These are phyloP conservation scores for Aureobasidium subglaciale DNA, from an alignment of 2,329 filamentous ascomycete genomes.

Conservation along the genomic window DNA sequence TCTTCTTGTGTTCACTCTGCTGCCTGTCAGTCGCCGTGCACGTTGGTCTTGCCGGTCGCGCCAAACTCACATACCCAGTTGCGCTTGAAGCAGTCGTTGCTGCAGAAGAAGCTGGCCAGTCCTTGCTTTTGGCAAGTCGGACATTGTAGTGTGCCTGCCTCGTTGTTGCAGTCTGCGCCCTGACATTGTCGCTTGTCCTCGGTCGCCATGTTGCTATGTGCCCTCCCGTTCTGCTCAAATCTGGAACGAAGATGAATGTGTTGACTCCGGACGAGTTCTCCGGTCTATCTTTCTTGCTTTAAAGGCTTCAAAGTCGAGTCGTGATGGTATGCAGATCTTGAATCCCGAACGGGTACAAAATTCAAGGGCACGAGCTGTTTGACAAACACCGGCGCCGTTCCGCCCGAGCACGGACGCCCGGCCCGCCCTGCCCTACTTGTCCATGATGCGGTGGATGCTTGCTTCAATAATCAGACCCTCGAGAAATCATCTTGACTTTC, in stretches of 20 bases:
- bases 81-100: conserved; percentile 96
- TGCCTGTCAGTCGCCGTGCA: conserved; percentile 20
- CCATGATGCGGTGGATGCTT: not conserved
- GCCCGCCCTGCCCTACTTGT: not conserved
- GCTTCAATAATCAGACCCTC: not conserved
- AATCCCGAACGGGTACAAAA: too few species aligned
- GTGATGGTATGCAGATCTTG: not conserved
- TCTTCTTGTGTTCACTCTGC: conserved; percentile 72
- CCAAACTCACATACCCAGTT: conserved; percentile 68
- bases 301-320: not conserved
- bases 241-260: not conserved
- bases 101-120: conserved; percentile 92
- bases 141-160: conserved; percentile 81
- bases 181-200: conserved; percentile 62
- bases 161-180: conserved; percentile 77
- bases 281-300: too few species aligned
- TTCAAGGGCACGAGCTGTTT: too few species aligned
- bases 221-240: not conserved
- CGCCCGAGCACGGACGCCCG: conserved; percentile 3
- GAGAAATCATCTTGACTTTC: too few species aligned
- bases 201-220: not conserved
- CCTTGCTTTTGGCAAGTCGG: conserved; percentile 89
- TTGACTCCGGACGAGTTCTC: not conserved
- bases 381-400: conserved; percentile 9
- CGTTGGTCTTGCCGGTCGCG: conserved; percentile 16